Base-by-base conservation (phyloP, 2,329 filamentous ascomycete species). In the Thermomyces lanuginosus region DNA sequence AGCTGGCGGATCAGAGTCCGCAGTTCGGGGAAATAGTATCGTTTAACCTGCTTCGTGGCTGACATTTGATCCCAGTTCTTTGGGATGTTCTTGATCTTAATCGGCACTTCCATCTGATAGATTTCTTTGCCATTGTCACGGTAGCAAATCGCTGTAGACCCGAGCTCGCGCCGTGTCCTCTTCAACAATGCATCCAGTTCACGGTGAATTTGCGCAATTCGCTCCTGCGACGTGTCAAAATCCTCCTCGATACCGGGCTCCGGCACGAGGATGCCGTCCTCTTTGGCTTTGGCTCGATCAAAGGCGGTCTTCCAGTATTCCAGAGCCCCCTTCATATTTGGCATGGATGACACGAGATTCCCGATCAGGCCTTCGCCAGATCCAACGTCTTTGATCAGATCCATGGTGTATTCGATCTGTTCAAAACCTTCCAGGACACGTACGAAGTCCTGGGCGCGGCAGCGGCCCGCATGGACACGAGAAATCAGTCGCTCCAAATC, bases 51-150 rank as follows among this genome's bases (percentile, higher is more conserved):
- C 36, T 77, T 71, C 0, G 89, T 95, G 1, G 84, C 78, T 4
- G 89, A 95, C 83, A 95, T 93, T 46, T 95, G 86, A 36, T 83
- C 75, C 84, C 89, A 98, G 41, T 62, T 70, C 38, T 77, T 77
- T 0, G 89, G 89, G 2, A 98, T 58, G 31, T 56, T 72, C 51
- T 91, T 92, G 44, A 80, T 61, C 51, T 89, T 92, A 43, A 68
- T 60, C 0, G 89, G 86, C 0, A 81, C 76, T 49, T 98, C 89
- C 7, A 98, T 64, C 53, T 98, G 86, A 55, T 92, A 95, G 27
- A 98, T 81, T 45, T 98, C 89, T 49, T 98, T 98, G 34, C 89
- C 89, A 5, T 91, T 77, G 45, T 95, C 81, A 15, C 72, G 72
- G 41, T 74, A 89, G 45, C 73, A 73, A 35, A 86, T 65, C 0